A percentile compares a stretch with the other conserved stretches of the same genome.
Evolutionary conservation across 352 stramenopile species (phyloP).

Genomic region (Phytopythium litorale): DNA sequence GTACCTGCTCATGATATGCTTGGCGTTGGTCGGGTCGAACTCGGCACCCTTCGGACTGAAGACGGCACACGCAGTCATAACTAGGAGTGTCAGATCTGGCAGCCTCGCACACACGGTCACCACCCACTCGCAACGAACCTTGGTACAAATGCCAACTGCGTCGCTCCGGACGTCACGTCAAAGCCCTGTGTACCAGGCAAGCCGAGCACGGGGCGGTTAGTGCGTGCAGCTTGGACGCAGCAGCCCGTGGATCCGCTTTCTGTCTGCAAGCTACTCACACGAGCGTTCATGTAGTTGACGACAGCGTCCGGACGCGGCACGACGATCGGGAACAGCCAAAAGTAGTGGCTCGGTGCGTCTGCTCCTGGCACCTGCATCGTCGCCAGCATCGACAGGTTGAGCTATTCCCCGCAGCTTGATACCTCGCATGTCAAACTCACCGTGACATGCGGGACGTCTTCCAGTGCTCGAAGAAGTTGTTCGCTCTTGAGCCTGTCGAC

Average conservation of each 20-base stretch:
- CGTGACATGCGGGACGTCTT: conserved; percentile 50
- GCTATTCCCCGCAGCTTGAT: not conserved
- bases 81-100: not conserved
- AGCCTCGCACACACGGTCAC: not conserved
- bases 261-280: conserved; percentile 23
- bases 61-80: not conserved
- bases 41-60: conserved; percentile 37
- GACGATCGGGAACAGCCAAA: conserved; percentile 80
- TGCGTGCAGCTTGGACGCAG: not conserved
- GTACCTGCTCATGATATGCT: conserved; percentile 73
- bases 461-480: conserved; percentile 44
- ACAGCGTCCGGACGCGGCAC: conserved; percentile 50
- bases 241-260: not conserved
- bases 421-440: conserved; percentile 13
- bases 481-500: conserved; percentile 59
- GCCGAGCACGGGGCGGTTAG: not conserved
- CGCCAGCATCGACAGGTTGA: not conserved
- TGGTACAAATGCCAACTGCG: conserved; percentile 64
- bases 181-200: conserved; percentile 42
- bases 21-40: conserved; percentile 58
- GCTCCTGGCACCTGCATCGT: conserved; percentile 29
- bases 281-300: conserved; percentile 66
- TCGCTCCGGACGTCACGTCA: conserved; percentile 75
- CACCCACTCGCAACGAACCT: conserved; percentile 22
- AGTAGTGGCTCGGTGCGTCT: conserved; percentile 62